Evolutionary conservation across 2,329 filamentous ascomycete species (phyloP).

Genomic region (Alternaria ventricosa): DNA sequence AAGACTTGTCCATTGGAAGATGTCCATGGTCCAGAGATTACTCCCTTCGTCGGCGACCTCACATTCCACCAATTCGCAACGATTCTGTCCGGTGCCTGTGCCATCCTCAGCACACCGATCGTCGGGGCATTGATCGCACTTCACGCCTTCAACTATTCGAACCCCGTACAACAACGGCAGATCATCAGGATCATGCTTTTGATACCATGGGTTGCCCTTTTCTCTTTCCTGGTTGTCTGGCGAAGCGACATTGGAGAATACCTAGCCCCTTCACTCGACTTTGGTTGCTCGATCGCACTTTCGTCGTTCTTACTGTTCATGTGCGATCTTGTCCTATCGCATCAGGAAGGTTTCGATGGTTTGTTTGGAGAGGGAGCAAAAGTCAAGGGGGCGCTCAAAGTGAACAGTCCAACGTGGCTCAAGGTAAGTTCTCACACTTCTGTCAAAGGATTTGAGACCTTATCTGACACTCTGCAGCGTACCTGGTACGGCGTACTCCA

Average conservation of each 20-base stretch:
- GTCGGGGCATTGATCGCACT: constrained; percentile 18
- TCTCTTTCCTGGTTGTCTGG: constrained; percentile 33
- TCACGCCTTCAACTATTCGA: constrained; percentile 37
- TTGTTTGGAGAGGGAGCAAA: constrained; percentile 32
- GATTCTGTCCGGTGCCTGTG: constrained; percentile 29
- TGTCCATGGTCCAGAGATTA: constrained; percentile 20
- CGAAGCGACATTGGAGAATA: constrained; percentile 27
- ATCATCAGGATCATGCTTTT: constrained; percentile 36
- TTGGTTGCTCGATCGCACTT: constrained; percentile 39
- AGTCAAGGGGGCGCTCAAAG: constrained; percentile 15
- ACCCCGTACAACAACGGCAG: constrained; percentile 39
- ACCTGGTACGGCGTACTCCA: constrained; percentile 42
- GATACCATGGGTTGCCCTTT: constrained; percentile 35
- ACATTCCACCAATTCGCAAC: constrained; percentile 36
- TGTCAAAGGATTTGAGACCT: neutral
- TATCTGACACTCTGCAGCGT: constrained; percentile 18
- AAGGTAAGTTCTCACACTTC: constrained; percentile 22
- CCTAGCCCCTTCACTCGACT: constrained; percentile 27
- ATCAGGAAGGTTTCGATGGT: constrained; percentile 35
- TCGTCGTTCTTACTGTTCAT: constrained; percentile 39
- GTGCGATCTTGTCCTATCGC: constrained; percentile 38
- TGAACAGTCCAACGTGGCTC: constrained; percentile 31
- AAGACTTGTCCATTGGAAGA: constrained; percentile 23
- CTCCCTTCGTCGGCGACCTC: constrained; percentile 28
- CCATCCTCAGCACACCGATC: constrained; percentile 23